Percentiles rank a stretch among this genome's conserved stretches.
Evolutionary conservation across 2,329 filamentous ascomycete species (phyloP).

Genomic region (Colletotrichum godetiae): DNA sequence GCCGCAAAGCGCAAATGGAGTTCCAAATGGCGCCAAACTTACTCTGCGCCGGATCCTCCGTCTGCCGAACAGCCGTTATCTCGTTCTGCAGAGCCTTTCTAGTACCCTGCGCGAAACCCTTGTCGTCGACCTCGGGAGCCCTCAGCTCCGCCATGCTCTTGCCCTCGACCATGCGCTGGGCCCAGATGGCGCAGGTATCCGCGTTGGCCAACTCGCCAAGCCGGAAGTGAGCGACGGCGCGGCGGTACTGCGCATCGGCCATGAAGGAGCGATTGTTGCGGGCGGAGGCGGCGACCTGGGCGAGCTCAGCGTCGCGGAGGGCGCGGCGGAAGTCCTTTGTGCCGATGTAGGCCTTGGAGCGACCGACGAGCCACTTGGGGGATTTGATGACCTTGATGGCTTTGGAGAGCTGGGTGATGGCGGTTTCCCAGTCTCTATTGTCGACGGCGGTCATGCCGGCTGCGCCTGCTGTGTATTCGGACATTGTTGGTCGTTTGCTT

Average conservation of each 20-base stretch:
- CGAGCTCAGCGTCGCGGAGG: slow-evolving; percentile 76
- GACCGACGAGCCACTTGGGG: slow-evolving; percentile 83
- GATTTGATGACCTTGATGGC: slow-evolving; percentile 76
- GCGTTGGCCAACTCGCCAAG: slow-evolving; percentile 81
- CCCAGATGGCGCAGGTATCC: slow-evolving; percentile 74
- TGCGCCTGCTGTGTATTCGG: slow-evolving; percentile 60
- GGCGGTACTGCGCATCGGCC: slow-evolving; percentile 82
- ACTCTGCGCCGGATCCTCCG: slow-evolving; percentile 37
- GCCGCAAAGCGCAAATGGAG: slow-evolving; percentile 57
- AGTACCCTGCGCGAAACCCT: slow-evolving; percentile 60
- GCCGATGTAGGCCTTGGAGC: slow-evolving; percentile 82
- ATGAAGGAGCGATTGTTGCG: slow-evolving; percentile 82
- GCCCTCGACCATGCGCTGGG: slow-evolving; percentile 54
- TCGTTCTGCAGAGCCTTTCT: slow-evolving; percentile 43
- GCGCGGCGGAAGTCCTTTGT: slow-evolving; percentile 70
- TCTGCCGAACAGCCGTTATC: slow-evolving; percentile 42
- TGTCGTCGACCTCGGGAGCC: slow-evolving; percentile 52
- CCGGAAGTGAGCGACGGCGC: slow-evolving; percentile 79
- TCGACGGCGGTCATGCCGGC: slow-evolving; percentile 75
- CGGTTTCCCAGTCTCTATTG: slow-evolving; percentile 71
- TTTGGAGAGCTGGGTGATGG: slow-evolving; percentile 74
- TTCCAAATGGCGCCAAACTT: slow-evolving; percentile 46
- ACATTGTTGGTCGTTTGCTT: slow-evolving; percentile 53
- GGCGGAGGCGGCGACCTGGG: slow-evolving; percentile 69
- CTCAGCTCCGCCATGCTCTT: slow-evolving; percentile 49